Percentiles rank a stretch among this genome's conserved stretches.
These are phyloP conservation scores for Amoebophrya sp. DNA, from an alignment of 169 alveolate species.

Conservation along the genomic window DNA sequence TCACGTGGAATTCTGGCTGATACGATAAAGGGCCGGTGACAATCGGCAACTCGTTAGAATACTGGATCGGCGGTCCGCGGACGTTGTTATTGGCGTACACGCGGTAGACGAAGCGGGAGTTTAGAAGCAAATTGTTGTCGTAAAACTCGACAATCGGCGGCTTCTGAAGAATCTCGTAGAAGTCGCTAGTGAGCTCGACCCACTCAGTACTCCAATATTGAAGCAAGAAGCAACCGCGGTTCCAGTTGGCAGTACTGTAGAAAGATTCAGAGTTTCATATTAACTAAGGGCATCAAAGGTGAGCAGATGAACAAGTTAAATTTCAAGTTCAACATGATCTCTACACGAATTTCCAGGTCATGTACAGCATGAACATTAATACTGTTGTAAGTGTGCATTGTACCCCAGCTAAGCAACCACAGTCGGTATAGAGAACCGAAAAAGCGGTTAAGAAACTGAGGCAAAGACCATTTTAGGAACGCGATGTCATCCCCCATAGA, in stretches of 20 bases:
- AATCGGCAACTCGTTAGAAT: not conserved
- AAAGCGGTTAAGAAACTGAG: not conserved
- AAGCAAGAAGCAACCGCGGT: not conserved
- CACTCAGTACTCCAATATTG: not conserved
- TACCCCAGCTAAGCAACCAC: not conserved
- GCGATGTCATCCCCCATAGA: no score
- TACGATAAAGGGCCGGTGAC: not conserved
- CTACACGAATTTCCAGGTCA: no score
- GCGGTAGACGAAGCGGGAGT: not conserved
- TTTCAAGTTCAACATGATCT: no score
- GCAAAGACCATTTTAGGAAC: no score
- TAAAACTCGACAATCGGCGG: not conserved
- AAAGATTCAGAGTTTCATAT: no score
- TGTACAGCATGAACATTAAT: no score
- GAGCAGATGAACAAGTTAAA: no score
- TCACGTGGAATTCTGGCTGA: not conserved
- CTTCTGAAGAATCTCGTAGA: not conserved
- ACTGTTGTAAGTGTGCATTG: not conserved
- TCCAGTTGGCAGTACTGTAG: not conserved
- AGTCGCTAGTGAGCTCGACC: not conserved
- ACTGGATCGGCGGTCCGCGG: not conserved
- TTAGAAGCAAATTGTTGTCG: not conserved
- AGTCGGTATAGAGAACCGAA: not conserved
- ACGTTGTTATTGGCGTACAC: not conserved
- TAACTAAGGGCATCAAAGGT: no score